Evolutionary conservation across 2,329 filamentous ascomycete genomes (phyloP).

Genomic region (Trichoderma sp.): DNA sequence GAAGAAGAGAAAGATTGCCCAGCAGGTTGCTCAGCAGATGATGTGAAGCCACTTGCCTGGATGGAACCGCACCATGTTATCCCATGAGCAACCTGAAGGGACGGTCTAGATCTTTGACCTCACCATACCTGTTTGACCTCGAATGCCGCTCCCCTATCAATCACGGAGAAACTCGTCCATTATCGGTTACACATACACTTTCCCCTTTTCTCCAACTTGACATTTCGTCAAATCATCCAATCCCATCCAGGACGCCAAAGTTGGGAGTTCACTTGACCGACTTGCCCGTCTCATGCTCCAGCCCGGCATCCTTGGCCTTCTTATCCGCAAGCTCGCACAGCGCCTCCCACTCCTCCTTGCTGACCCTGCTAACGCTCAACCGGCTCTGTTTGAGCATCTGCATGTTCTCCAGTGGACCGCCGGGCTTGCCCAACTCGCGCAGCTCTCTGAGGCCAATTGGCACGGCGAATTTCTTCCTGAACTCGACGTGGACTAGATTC

Average conservation of each 20-base stretch:
- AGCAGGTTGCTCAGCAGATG: background rate
- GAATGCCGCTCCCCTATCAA: background rate
- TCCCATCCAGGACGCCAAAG: too few relatives aligned
- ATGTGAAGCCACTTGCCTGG: background rate
- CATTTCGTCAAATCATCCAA: background rate
- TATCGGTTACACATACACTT: background rate
- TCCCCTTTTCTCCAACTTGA: background rate
- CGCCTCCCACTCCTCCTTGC: constrained; percentile 64
- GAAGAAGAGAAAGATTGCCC: background rate
- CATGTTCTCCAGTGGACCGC: constrained; percentile 68
- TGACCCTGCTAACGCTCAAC: constrained; percentile 76
- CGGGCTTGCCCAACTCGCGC: constrained; percentile 60
- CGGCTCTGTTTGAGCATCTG: constrained; percentile 82
- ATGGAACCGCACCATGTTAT: background rate
- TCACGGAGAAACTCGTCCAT: background rate
- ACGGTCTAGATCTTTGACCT: constrained; percentile 2
- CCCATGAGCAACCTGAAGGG: constrained; percentile 5
- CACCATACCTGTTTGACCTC: background rate
- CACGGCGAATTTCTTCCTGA: constrained; percentile 76
- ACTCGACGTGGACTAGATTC: constrained; percentile 87
- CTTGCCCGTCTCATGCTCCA: constrained; percentile 40
- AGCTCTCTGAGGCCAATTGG: constrained; percentile 73
- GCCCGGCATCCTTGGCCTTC: constrained; percentile 45
- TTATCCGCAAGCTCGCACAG: constrained; percentile 56
- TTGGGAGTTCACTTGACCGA: background rate